phyloP scores from a whole-genome alignment of 345 rosid species.

The Lepidium didymum region DNA sequence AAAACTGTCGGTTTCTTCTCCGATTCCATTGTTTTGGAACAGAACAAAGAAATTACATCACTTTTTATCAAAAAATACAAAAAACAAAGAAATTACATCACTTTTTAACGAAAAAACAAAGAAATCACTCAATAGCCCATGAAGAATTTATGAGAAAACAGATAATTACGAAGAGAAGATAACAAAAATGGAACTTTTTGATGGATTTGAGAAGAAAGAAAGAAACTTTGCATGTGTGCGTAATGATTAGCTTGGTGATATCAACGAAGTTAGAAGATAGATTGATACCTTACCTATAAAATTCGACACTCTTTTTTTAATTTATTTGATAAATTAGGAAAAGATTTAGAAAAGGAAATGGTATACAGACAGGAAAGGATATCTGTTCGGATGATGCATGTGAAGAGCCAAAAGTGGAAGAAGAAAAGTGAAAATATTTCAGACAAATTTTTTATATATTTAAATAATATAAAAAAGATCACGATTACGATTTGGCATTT shows the following conservation, averaged over 20 bases:
- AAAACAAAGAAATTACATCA: background rate
- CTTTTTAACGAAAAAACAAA: no score
- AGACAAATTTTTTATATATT: background rate
- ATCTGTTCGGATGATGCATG: constrained; percentile 11
- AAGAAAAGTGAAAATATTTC: background rate
- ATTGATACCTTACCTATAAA: constrained; percentile 14
- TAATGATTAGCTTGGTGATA: constrained; percentile 15
- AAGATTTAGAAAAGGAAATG: background rate
- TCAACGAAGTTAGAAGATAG: background rate
- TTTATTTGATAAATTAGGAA: background rate
- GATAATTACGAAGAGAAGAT: constrained; percentile 9
- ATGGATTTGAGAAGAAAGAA: background rate
- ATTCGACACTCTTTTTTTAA: background rate
- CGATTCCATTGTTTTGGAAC: constrained; percentile 35
- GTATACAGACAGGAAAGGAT: background rate
- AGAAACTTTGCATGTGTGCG: constrained; percentile 14
- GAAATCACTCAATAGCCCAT: constrained; percentile 2
- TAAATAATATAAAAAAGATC: background rate
- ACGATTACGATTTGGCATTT: constrained; percentile 15
- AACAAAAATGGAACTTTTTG: background rate
- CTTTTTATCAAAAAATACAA: no score
- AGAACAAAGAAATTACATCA: background rate
- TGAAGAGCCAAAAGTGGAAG: constrained; percentile 7
- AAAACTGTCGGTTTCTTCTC: constrained; percentile 32
- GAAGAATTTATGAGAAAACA: background rate